Evolutionary conservation across 2,329 filamentous ascomycete species (phyloP).

Genomic region (Rutstroemia sp.): DNA sequence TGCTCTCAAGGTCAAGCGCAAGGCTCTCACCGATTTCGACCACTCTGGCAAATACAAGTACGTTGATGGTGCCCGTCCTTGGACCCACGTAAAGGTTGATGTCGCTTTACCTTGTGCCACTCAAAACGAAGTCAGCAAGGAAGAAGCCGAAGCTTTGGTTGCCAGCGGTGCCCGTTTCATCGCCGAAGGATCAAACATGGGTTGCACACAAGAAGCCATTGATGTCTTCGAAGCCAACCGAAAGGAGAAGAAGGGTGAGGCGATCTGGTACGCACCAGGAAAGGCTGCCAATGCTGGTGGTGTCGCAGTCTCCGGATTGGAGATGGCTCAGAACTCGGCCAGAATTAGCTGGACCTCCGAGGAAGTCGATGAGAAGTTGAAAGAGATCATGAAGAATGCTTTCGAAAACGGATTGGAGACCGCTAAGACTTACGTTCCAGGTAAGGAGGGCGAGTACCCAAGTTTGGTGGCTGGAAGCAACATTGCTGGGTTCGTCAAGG

Average conservation of each 20-base stretch:
- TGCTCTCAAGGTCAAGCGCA: conserved; percentile 76
- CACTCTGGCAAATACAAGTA: conserved; percentile 69
- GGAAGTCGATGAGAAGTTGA: conserved; percentile 87
- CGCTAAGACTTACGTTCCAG: conserved; percentile 78
- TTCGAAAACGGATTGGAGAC: conserved; percentile 87
- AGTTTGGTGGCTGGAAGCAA: conserved; percentile 90
- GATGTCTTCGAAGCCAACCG: conserved; percentile 81
- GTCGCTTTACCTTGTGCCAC: conserved; percentile 89
- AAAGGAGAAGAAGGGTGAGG: conserved; percentile 56
- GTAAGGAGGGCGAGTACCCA: conserved; percentile 75
- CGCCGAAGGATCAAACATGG: conserved; percentile 98
- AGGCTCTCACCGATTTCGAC: conserved; percentile 69
- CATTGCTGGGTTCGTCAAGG: conserved; percentile 97
- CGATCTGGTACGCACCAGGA: conserved; percentile 93
- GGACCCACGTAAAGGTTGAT: conserved; percentile 86
- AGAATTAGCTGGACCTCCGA: conserved; percentile 79
- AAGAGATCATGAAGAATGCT: conserved; percentile 89
- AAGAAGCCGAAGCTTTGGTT: conserved; percentile 80
- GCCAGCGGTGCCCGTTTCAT: conserved; percentile 73
- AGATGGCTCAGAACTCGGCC: conserved; percentile 98
- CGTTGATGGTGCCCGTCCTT: conserved; percentile 79
- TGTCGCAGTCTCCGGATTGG: conserved; percentile 92
- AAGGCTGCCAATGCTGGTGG: conserved; percentile 98
- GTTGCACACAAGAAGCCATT: conserved; percentile 92
- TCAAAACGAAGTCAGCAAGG: conserved; percentile 92